Evolutionary conservation across 768 basidiomycete genomes (phyloP).

Genomic region (Steccherinum ochraceum): DNA sequence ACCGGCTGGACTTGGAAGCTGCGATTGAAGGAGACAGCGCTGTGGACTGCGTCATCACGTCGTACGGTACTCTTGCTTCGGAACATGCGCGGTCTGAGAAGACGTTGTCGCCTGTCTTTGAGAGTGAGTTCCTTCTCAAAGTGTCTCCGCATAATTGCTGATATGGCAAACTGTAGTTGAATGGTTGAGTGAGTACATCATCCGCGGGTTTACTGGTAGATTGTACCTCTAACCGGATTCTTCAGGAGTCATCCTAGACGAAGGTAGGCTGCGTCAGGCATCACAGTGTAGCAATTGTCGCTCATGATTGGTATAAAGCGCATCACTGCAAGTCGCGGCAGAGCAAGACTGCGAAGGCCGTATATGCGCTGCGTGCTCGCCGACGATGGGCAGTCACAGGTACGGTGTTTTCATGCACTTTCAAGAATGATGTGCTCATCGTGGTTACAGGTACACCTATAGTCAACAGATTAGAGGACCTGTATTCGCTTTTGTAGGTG

Average conservation of each 20-base stretch:
- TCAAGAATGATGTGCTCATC: slow-evolving; percentile 90
- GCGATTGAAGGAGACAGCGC: slow-evolving; percentile 41
- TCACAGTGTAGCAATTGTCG: no score
- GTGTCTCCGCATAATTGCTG: not conserved
- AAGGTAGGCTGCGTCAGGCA: slow-evolving; percentile 33
- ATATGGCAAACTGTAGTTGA: slow-evolving; percentile 40
- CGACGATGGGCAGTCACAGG: slow-evolving; percentile 90
- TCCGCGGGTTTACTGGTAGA: not conserved
- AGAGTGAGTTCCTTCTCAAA: slow-evolving; percentile 40
- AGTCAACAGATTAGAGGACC: slow-evolving; percentile 87
- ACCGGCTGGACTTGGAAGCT: slow-evolving; percentile 65
- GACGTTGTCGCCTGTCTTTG: slow-evolving; percentile 56
- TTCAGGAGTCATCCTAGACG: slow-evolving; percentile 67
- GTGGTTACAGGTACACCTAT: slow-evolving; percentile 83
- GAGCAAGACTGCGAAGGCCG: slow-evolving; percentile 84
- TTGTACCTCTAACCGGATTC: not conserved
- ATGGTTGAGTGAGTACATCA: slow-evolving; percentile 49
- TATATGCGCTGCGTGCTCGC: slow-evolving; percentile 74
- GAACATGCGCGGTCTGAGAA: slow-evolving; percentile 74
- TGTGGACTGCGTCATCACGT: slow-evolving; percentile 82
- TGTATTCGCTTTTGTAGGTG: slow-evolving; percentile 73
- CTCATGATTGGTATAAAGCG: no score
- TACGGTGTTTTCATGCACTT: slow-evolving; percentile 84
- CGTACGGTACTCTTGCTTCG: slow-evolving; percentile 86
- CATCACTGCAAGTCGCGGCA: slow-evolving; percentile 89